Evolutionary conservation across 345 rosid genomes (phyloP).

Genomic region (Triadica sebifera): DNA sequence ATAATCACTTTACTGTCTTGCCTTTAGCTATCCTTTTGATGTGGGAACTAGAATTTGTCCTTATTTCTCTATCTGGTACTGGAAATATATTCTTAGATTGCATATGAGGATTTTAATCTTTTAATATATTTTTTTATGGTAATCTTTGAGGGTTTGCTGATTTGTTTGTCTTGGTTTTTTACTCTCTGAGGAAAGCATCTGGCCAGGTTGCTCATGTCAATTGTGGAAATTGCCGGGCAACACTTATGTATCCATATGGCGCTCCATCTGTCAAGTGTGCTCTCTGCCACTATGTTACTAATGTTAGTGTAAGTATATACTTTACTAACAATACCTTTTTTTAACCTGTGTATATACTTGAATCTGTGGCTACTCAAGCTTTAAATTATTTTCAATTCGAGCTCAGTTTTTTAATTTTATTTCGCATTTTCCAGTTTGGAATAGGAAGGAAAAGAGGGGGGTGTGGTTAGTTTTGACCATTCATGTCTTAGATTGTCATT

Average conservation of each 20-base stretch:
- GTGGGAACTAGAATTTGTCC: not conserved
- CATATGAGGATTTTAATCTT: not conserved
- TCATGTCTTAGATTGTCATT: not conserved
- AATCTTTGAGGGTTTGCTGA: constrained; percentile 23
- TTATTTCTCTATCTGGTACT: not conserved
- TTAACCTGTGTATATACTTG: not conserved
- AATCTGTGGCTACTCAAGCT: not conserved
- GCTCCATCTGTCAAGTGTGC: constrained; percentile 97
- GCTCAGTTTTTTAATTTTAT: not conserved
- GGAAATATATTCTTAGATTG: not conserved
- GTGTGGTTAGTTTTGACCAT: not conserved
- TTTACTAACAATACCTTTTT: not conserved
- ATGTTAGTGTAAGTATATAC: constrained; percentile 57
- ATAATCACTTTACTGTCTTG: too few relatives aligned
- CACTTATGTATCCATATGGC: constrained; percentile 81
- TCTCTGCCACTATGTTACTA: constrained; percentile 76
- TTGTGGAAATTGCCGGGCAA: constrained; percentile 78
- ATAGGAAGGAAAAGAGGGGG: not conserved
- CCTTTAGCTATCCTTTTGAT: not conserved
- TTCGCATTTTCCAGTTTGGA: not conserved
- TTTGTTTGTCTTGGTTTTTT: constrained; percentile 8
- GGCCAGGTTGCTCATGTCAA: constrained; percentile 71
- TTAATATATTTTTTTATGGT: not conserved
- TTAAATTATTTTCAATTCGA: not conserved
- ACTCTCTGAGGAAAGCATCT: constrained; percentile 34